Evolutionary conservation across 1,284 basidiomycete species (phyloP).

Genomic region (Puccinia brachypodii): DNA sequence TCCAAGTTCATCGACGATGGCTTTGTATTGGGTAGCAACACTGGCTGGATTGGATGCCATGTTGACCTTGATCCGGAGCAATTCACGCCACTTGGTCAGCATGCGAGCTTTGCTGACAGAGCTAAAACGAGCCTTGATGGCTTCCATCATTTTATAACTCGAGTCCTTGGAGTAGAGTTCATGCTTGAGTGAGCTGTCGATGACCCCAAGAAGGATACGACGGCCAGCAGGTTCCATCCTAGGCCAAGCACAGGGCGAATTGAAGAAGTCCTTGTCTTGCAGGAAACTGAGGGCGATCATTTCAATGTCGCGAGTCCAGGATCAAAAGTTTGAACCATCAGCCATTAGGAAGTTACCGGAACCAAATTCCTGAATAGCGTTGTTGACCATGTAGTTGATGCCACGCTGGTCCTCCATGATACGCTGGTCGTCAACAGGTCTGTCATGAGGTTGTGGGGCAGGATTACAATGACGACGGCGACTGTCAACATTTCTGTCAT

Average conservation of each 20-base stretch:
- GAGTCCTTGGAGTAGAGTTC: background rate
- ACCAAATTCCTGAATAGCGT: too few relatives aligned
- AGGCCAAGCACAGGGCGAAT: background rate
- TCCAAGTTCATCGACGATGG: background rate
- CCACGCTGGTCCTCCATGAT: too few relatives aligned
- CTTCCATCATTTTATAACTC: background rate
- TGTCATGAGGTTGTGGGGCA: too few relatives aligned
- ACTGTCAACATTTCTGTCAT: too few relatives aligned
- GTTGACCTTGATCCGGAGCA: background rate
- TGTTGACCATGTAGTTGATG: too few relatives aligned
- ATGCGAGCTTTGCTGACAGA: background rate
- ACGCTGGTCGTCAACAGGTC: too few relatives aligned
- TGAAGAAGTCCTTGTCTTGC: background rate
- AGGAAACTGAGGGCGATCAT: background rate
- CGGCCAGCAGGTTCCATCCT: background rate
- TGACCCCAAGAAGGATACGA: background rate
- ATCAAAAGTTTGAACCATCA: background rate
- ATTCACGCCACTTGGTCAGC: background rate
- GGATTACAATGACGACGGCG: too few relatives aligned
- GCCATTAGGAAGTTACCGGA: background rate
- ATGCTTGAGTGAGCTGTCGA: background rate
- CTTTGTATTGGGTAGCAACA: background rate
- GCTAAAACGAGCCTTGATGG: background rate
- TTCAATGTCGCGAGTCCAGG: background rate
- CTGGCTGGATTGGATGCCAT: background rate